Conservation (phyloP, 768 basidiomycete genomes). For the Psilocybe sp. region DNA sequence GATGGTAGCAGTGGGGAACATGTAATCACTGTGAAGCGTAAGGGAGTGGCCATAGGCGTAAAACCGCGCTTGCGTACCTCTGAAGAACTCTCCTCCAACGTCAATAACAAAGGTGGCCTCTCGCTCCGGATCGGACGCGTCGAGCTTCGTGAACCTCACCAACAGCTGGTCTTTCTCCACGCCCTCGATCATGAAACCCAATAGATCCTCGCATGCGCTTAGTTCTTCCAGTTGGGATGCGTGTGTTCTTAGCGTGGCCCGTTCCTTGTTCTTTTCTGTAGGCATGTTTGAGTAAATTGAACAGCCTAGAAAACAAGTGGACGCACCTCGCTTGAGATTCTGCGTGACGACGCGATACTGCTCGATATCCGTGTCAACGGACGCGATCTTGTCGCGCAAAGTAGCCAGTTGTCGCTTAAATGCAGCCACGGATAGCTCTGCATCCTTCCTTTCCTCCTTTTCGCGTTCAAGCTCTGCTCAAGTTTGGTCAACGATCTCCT, state of each 20-base stretch:
- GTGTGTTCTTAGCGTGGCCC: conserved; percentile 48
- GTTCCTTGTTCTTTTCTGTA: conserved; percentile 69
- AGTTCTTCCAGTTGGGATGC: conserved; percentile 58
- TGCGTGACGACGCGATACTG: conserved; percentile 62
- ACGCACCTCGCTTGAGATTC: conserved; percentile 64
- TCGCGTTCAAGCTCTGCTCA: conserved; percentile 60
- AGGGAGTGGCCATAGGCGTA: neutral
- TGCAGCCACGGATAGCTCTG: conserved; percentile 55
- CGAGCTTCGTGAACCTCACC: conserved; percentile 68
- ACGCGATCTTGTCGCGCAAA: conserved; percentile 54
- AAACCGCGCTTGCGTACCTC: conserved; percentile 41
- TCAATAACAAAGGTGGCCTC: conserved; percentile 82
- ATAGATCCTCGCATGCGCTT: conserved; percentile 47
- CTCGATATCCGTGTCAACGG: conserved; percentile 69
- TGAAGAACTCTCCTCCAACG: conserved; percentile 56
- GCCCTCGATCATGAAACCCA: conserved; percentile 75
- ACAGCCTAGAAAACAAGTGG: neutral
- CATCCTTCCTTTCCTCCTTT: conserved; percentile 70
- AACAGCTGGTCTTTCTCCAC: conserved; percentile 71
- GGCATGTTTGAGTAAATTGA: neutral
- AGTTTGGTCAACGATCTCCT: neutral
- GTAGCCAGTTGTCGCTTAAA: conserved; percentile 67
- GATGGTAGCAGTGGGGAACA: conserved; percentile 68
- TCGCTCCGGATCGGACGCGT: conserved; percentile 50
- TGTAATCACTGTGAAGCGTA: conserved; percentile 60